phyloP scores from a whole-genome alignment of 768 basidiomycete species.

The Dendrothele bispora region DNA sequence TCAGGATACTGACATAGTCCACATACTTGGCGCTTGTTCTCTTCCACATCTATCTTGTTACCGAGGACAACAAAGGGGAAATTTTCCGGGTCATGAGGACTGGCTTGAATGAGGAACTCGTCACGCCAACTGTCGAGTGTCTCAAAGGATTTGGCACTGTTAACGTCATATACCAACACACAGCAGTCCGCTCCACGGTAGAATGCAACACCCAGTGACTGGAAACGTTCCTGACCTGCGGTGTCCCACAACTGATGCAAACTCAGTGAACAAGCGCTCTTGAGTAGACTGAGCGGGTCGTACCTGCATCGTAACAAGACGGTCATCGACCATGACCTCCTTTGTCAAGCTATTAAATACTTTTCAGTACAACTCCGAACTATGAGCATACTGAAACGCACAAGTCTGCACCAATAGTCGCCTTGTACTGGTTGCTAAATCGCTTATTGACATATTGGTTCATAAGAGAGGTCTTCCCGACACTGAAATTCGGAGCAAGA shows the following conservation, averaged over 20 bases:
- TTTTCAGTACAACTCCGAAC: too few relatives aligned
- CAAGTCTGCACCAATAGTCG: constrained; percentile 98
- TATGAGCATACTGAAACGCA: constrained; percentile 42
- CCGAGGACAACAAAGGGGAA: constrained; percentile 99
- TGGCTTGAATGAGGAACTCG: constrained; percentile 98
- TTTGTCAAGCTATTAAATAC: constrained; percentile 77
- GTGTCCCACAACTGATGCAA: constrained; percentile 90
- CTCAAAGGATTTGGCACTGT: constrained; percentile 97
- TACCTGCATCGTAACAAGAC: constrained; percentile 98
- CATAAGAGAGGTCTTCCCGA: constrained; percentile 99
- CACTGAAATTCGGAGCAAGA: constrained; percentile 44
- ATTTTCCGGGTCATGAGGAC: constrained; percentile 98
- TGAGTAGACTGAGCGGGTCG: constrained; percentile 20
- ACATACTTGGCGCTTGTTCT: constrained; percentile 92
- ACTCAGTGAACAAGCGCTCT: too few relatives aligned
- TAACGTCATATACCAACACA: constrained; percentile 98
- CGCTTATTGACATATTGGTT: constrained; percentile 99
- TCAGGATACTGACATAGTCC: neutral
- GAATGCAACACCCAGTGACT: constrained; percentile 97
- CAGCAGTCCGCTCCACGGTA: constrained; percentile 99
- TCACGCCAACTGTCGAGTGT: constrained; percentile 99
- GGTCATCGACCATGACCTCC: constrained; percentile 98
- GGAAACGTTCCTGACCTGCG: constrained; percentile 99
- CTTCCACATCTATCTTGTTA: constrained; percentile 99
- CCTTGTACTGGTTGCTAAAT: constrained; percentile 99